Evolutionary conservation across 2,329 filamentous ascomycete species (phyloP).

Genomic region (Apiospora hydei): DNA sequence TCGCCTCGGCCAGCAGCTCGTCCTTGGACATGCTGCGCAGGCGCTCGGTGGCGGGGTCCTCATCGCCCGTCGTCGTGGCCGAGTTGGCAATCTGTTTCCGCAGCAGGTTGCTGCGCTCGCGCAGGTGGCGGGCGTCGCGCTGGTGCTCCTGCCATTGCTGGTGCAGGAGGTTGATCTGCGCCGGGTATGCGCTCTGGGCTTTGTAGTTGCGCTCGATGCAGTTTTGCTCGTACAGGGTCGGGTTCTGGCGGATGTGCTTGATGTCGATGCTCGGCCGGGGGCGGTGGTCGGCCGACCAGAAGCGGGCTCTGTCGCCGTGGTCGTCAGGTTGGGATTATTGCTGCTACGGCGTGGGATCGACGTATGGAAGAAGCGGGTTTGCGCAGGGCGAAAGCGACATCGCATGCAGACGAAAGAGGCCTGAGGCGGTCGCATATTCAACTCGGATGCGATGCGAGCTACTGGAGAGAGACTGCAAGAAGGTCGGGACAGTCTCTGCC

Average conservation of each 20-base stretch:
- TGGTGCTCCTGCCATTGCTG: constrained; percentile 68
- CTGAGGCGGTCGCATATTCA: constrained; percentile 34
- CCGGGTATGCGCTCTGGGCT: constrained; percentile 59
- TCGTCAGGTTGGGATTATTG: constrained; percentile 27
- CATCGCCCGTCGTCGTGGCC: constrained; percentile 51
- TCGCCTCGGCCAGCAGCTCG: constrained; percentile 68
- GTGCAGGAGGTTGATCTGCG: constrained; percentile 62
- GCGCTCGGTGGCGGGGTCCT: constrained; percentile 44
- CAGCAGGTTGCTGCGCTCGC: constrained; percentile 72
- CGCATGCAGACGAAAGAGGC: constrained; percentile 36
- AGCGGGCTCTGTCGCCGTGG: constrained; percentile 30
- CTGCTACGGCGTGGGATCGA: constrained; percentile 31
- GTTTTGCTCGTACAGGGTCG: constrained; percentile 81
- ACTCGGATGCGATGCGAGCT: neutral
- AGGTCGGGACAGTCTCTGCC: neutral
- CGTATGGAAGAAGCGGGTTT: constrained; percentile 31
- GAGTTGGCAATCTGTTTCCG: constrained; percentile 64
- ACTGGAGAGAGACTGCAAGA: neutral
- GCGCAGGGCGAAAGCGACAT: constrained; percentile 36
- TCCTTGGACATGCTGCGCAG: constrained; percentile 49
- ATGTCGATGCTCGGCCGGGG: constrained; percentile 84
- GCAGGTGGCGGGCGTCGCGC: constrained; percentile 63
- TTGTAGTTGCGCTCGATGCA: constrained; percentile 86
- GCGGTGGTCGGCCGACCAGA: constrained; percentile 69
- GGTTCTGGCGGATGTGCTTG: constrained; percentile 88